Evolutionary conservation across 75 land plant genomes (phyloP), one percentile per base, ranked within the genome.

Genomic region (Ceratopteris richardii): DNA sequence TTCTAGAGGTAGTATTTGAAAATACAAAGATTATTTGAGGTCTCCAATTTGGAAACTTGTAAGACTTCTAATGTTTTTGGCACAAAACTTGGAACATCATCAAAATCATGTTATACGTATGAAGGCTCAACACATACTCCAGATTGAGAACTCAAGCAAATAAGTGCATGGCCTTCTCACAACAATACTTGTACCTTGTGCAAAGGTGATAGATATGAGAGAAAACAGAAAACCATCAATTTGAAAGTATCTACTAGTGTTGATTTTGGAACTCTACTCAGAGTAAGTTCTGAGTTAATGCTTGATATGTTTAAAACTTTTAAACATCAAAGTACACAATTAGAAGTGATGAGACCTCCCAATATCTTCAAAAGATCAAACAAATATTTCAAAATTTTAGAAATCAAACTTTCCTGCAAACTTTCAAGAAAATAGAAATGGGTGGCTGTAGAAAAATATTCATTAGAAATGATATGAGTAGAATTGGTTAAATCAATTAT

Each of bases 81-180:
- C 31, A 70, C 70, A 4, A 72, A 66, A 41, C 63, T 62, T 0
- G 75, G 75, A 13, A 72, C 75, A 11, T 47, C 75, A 40, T 70
- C 75, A 17, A 62, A 36, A 12, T 30, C 47, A n/a, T 72, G 75
- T 41, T 59, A 40, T 29, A 65, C 50, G 11, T 72, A 70, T 66
- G 75, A 70, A 50, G 75, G 75, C 58, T 65, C 75, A 0, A 70
- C 75, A 22, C 69, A 60, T 36, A 72, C 75, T 48, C 75, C 75
- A 27, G 22, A 66, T 29, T 70, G 75, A 2, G 62, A 57, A 21
- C 66, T 72, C 39, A 50, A 63, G 22, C 73, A 70, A 55, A 60
- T 66, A 29, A 63, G 50, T 21, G 17, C 50, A 6, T 46, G 50
- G 2, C 50, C 50, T 3, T n/a, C n/a, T n/a, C 3, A 7, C 11